phyloP scores from a whole-genome alignment of 73 alveolate species.

The Urostyla sp. region DNA sequence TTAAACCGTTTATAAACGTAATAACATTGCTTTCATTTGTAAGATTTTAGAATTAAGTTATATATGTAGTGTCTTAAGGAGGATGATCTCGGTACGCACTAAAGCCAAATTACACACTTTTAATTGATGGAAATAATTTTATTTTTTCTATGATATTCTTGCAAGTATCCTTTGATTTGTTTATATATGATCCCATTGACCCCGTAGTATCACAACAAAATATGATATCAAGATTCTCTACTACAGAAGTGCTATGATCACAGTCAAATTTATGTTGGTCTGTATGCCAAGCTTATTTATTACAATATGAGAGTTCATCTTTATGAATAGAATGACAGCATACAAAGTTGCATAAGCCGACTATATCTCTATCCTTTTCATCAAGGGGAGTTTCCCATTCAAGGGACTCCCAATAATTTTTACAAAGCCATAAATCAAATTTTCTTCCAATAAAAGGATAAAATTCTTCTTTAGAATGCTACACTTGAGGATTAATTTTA shows the following conservation, averaged over 20 bases:
- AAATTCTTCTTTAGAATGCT: constrained; percentile 51
- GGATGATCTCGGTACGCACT: constrained; percentile 94
- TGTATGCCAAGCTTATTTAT: constrained; percentile 49
- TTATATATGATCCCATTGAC: constrained; percentile 82
- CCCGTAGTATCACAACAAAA: constrained; percentile 91
- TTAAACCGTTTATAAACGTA: constrained; percentile 68
- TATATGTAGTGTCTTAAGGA: constrained; percentile 80
- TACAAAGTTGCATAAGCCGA: constrained; percentile 6
- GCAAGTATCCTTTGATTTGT: constrained; percentile 80
- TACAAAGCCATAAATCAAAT: constrained; percentile 53
- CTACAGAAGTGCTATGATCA: constrained; percentile 49
- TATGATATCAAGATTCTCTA: constrained; percentile 77
- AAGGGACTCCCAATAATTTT: constrained; percentile 36
- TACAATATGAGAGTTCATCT: constrained; percentile 10
- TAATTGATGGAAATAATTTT: constrained; percentile 39
- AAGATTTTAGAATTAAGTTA: constrained; percentile 77
- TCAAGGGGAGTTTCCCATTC: constrained; percentile 66
- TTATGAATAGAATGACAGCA: constrained; percentile 46
- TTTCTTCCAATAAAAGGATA: neutral
- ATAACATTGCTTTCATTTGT: constrained; percentile 75
- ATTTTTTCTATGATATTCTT: constrained; percentile 76
- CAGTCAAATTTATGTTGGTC: constrained; percentile 68
- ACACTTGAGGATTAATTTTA: constrained; percentile 25
- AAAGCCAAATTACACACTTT: constrained; percentile 82
- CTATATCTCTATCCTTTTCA: neutral